These are phyloP conservation scores for Jaltomata sinuosa DNA, from an alignment of 257 asterid genomes.

Conservation along the genomic window DNA sequence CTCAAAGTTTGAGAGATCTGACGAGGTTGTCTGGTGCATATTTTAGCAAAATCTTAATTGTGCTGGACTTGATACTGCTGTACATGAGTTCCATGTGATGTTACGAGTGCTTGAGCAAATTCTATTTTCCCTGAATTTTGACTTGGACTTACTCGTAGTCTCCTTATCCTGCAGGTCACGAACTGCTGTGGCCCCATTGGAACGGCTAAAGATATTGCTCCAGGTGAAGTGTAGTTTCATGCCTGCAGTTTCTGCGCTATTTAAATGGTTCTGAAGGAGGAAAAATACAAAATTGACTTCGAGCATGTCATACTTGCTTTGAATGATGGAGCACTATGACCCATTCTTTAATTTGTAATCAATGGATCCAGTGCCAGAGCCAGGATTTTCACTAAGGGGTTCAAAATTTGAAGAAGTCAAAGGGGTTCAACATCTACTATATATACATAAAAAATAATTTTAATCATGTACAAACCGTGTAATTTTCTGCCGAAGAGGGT, in stretches of 20 bases:
- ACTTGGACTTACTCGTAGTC: neutral
- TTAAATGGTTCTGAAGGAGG: neutral
- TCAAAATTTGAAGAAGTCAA: too few species aligned
- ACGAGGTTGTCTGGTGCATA: neutral
- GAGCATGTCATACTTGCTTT: neutral
- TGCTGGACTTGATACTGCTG: neutral
- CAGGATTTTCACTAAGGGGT: too few species aligned
- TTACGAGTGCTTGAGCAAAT: neutral
- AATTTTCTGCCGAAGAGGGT: too few species aligned
- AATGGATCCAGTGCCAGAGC: too few species aligned
- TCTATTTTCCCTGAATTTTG: neutral
- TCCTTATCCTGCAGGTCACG: constrained; percentile 61
- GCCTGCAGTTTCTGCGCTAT: neutral
- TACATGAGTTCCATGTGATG: neutral
- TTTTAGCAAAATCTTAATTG: neutral
- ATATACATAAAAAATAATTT: too few species aligned
- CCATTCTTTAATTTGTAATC: neutral
- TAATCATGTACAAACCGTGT: too few species aligned
- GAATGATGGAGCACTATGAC: neutral
- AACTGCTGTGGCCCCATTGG: constrained; percentile 98
- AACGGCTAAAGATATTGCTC: constrained; percentile 82
- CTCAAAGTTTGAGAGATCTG: neutral
- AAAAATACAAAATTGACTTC: neutral
- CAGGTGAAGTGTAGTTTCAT: constrained; percentile 45
- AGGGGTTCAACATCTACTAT: too few species aligned